These are phyloP conservation scores for Pythium rishiriense DNA, from an alignment of 352 stramenopile genomes.

Conservation along the genomic window DNA sequence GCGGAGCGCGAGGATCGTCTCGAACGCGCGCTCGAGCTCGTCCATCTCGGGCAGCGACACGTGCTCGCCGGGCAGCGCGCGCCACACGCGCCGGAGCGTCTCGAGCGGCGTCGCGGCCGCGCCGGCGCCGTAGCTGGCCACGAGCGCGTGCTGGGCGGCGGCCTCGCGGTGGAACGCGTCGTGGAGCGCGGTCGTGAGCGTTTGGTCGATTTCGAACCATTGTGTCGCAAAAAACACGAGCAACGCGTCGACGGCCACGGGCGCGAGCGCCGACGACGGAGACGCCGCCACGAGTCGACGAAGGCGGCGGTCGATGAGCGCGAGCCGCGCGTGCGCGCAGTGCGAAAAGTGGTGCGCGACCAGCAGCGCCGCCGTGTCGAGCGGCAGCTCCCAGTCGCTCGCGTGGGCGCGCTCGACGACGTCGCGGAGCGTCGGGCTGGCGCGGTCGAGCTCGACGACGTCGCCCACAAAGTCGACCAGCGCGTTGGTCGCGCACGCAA, in stretches of 20 bases:
- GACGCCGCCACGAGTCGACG: background rate
- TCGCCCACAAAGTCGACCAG: conserved; percentile 66
- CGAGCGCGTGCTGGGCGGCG: background rate
- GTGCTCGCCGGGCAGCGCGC: conserved; percentile 36
- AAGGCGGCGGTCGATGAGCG: conserved; percentile 6
- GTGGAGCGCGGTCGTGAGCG: conserved; percentile 42
- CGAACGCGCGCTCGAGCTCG: conserved; percentile 41
- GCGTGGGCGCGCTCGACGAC: conserved; percentile 25
- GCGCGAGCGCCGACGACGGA: background rate
- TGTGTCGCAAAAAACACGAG: conserved; percentile 45
- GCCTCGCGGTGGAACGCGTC: conserved; percentile 46
- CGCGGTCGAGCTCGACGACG: conserved; percentile 55
- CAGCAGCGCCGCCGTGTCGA: conserved; percentile 34
- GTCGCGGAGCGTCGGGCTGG: conserved; percentile 34
- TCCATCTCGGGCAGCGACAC: conserved; percentile 45
- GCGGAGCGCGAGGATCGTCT: conserved; percentile 35
- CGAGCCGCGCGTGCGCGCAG: conserved; percentile 24
- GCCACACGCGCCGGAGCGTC: conserved; percentile 37
- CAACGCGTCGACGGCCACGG: conserved; percentile 44
- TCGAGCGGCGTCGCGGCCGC: conserved; percentile 32
- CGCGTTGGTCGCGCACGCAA: conserved; percentile 39
- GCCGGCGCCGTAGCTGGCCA: background rate
- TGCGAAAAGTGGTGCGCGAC: conserved; percentile 44
- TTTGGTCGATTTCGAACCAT: conserved; percentile 51
- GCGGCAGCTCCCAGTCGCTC: conserved; percentile 35